These are phyloP conservation scores for Coemansia sp. DNA, from an alignment of 192 early-diverging fungal genomes.

Conservation along the genomic window DNA sequence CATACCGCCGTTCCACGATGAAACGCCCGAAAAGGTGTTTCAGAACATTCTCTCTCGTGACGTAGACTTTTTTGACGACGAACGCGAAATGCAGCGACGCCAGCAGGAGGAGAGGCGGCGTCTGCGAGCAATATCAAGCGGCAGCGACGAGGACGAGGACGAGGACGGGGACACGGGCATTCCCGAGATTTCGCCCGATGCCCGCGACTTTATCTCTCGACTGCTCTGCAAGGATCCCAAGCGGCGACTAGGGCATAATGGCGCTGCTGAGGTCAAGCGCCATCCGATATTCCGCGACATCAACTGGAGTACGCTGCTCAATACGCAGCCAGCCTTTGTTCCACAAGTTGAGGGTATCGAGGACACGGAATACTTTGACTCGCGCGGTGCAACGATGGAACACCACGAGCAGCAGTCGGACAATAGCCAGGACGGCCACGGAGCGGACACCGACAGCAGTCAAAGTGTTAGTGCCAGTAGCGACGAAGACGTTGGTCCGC, in stretches of 20 bases:
- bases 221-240: constrained; percentile 63
- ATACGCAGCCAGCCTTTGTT: constrained; percentile 70
- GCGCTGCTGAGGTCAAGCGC: constrained; percentile 56
- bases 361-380: constrained; percentile 94
- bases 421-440: background rate
- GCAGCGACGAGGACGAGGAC: constrained; percentile 1
- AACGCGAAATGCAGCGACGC: constrained; percentile 3
- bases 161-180: constrained; percentile 14
- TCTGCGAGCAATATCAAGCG: background rate
- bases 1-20: constrained; percentile 69
- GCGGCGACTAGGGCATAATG: constrained; percentile 55
- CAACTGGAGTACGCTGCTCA: constrained; percentile 61
- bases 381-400: constrained; percentile 69
- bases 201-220: constrained; percentile 47
- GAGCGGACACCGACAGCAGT: constrained; percentile 5
- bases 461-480: background rate
- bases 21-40: constrained; percentile 45
- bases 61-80: constrained; percentile 41
- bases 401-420: constrained; percentile 4
- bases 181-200: constrained; percentile 23
- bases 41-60: constrained; percentile 31
- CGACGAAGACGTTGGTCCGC: background rate
- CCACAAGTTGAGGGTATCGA: constrained; percentile 71
- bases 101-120: background rate
- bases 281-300: constrained; percentile 59